Base-by-base conservation (phyloP, 139 green algal genomes). In the Chlorella sp. region DNA sequence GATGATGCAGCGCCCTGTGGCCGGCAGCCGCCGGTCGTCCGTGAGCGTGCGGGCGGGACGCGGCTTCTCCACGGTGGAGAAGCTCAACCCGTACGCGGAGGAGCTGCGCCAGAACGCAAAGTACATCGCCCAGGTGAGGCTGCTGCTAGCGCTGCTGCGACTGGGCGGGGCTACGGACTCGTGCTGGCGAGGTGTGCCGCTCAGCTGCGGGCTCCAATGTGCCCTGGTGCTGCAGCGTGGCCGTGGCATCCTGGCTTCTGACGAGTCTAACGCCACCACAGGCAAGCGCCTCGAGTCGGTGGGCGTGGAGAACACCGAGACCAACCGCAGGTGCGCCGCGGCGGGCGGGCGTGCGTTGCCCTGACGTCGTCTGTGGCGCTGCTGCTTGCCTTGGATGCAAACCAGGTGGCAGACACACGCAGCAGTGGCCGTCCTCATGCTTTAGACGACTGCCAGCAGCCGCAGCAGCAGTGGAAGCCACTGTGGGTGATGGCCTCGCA, bases 181-280 rank as follows among this genome's bases (percentile, higher is more conserved):
- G 5, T 27, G 20, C 31, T 17, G 35, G 31, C 62, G 31, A 50
- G 62, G 24, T 49, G 62, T 27, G 22, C 22, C 26, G 17, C 59
- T 67, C 3, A 27, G 3, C 14, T 67, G n/a, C 17, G 32, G 17
- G 10, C 31, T 32, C 32, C 3, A 10, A 34, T 55, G 5, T 30
- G 5, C 31, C 23, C 4, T 30, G 2, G 29, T 27, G 0, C 31
- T 63, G 59, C 71, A 81, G 76, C 74, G 70, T 42, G 76, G 76
- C 70, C 74, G 77, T 35, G 81, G 82, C 36, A 84, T 87, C 72
- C 69, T 87, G 14, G 89, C 90, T 2, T 87, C 77, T 27, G 92
- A 96, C 75, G 91, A 97, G 80, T 91, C 83, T 72, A 96, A 95
- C 75, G 88, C 77, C 36, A 97, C 92, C 68, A 94, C 66, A 20